Evolutionary conservation across 371 early-diverging fungal genomes (phyloP).

Genomic region (Paramicrosporidium saccamoebae): DNA sequence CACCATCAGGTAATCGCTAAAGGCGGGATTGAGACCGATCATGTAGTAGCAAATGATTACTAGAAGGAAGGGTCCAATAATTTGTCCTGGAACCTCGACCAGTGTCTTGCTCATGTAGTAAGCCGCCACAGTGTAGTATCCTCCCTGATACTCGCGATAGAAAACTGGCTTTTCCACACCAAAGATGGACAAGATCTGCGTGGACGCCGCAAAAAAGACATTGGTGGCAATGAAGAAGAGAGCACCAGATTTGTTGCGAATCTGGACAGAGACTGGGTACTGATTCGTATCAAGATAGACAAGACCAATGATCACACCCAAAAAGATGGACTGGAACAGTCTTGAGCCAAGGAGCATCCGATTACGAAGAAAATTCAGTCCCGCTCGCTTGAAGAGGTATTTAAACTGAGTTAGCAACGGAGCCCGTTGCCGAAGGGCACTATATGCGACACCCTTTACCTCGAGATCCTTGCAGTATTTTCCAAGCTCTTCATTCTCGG

Average conservation of each 20-base stretch:
- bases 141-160: slow-evolving; percentile 14
- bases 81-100: slow-evolving; percentile 14
- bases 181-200: slow-evolving; percentile 14
- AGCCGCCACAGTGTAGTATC: slow-evolving; percentile 16
- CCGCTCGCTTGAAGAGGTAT: slow-evolving; percentile 5
- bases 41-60: slow-evolving; percentile 14
- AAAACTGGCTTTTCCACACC: slow-evolving; percentile 14
- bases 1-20: slow-evolving; percentile 9
- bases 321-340: slow-evolving; percentile 5
- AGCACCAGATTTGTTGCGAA: slow-evolving; percentile 16
- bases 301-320: slow-evolving; percentile 9
- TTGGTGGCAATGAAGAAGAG: slow-evolving; percentile 15
- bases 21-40: slow-evolving; percentile 10
- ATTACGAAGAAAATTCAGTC: slow-evolving; percentile 7
- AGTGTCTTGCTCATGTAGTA: slow-evolving; percentile 14
- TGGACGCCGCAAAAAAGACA: slow-evolving; percentile 8
- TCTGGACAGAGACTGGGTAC: too few species aligned
- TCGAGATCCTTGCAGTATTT: slow-evolving; percentile 2
- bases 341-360: slow-evolving; percentile 6
- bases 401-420: too few species aligned
- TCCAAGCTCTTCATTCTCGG: slow-evolving; percentile 3
- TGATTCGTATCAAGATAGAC: slow-evolving; percentile 7
- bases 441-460: too few species aligned
- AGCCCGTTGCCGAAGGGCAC: too few species aligned
- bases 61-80: slow-evolving; percentile 10